Evolutionary conservation across 2,329 filamentous ascomycete genomes (phyloP), one percentile per base, ranked within the genome.

Genomic region (Gaeumannomyces sp.): DNA sequence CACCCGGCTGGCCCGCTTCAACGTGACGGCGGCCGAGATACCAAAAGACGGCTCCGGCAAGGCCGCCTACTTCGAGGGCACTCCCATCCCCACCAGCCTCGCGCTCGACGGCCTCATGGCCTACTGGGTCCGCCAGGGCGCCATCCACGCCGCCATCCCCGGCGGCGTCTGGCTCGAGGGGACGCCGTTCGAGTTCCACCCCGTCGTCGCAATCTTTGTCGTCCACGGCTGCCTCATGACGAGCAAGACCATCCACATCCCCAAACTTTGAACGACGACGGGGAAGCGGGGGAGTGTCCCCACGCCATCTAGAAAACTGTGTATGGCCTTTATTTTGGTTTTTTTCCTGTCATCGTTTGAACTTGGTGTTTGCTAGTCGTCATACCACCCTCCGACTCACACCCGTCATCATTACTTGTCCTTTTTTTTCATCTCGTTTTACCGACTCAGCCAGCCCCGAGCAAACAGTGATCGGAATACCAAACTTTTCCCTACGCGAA

Each of bases 1-100:
- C 60, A 96, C 93, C 3, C 89, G 95, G 62, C 87, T 99, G 14
- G 95, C 95, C 60, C 90, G 95, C 69, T 99, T 99, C 87, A 99
- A 99, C 77, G 95, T 99, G 63, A 98, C 95, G 14, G 93, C 95
- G 53, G 84, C 88, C 50, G 88, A 89, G 70, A 85, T 99, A 16
- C 95, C 95, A 68, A 97, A 98, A 79, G 95, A 99, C 75, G 89
- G 88, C 61, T 86, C 85, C 0, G 95, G 95, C 70, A 99, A 99
- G 80, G 92, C 91, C 66, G 86, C 90, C 73, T 99, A 96, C 79
- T 99, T 99, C 71, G 95, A 99, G 79, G 95, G 95, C 71, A 96
- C 94, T 0, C 95, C 95, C 1, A 97, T 98, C 72, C 95, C 95
- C 1, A 98, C 93, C 3, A 93, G 91, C 29, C 81, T 98, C 29